Base-by-base conservation (phyloP, 192 early-diverging fungal species). In the Phycomyces blakesleeanus region DNA sequence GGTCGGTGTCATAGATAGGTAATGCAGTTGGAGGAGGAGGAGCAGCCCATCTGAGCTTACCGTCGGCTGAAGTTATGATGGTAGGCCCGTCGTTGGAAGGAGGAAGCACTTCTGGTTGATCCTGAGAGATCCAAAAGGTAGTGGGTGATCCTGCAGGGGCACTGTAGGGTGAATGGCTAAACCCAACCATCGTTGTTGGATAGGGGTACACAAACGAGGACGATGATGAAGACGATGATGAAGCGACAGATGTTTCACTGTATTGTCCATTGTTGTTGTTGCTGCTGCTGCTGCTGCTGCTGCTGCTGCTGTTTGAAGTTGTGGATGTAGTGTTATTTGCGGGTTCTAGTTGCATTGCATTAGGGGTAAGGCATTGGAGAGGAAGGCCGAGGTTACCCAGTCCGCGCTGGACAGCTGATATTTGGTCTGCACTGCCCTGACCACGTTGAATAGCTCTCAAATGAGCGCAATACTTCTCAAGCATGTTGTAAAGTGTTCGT, bases 381-480 rank as follows among this genome's bases (percentile, higher is more conserved):
- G 39, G 8, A 6, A 22, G 22, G 1, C n/a, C 52, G 5, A 51
- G 55, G 39, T 55, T 40, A 53, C 4, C 38, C 26, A 55, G 53
- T 9, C 21, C 40, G 12, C 21, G n/a, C n/a, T 20, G n/a, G 8
- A 15, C 63, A 15, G 21, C 20, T 9, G 21, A 51, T 18, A 62
- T 52, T 1, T 27, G 12, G 38, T 37, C 39, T 20, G 12, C 39
- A 39, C 29, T 29, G 20, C 57, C 57, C 53, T 67, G 56, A 38
- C 52, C 51, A 7, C 57, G 38, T 40, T 76, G 75, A 24, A 81
- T 71, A 22, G 69, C 71, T 27, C 75, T 59, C 16, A 84, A 59
- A 66, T 83, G 84, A 21, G 75, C 71, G 41, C 82, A 83, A 49
- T 83, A 78, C 54, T 81, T 79, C 65, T 86, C 83, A 24, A 87